Evolutionary conservation across 192 early-diverging fungal genomes (phyloP).

Genomic region (Spizellomyces punctatus): DNA sequence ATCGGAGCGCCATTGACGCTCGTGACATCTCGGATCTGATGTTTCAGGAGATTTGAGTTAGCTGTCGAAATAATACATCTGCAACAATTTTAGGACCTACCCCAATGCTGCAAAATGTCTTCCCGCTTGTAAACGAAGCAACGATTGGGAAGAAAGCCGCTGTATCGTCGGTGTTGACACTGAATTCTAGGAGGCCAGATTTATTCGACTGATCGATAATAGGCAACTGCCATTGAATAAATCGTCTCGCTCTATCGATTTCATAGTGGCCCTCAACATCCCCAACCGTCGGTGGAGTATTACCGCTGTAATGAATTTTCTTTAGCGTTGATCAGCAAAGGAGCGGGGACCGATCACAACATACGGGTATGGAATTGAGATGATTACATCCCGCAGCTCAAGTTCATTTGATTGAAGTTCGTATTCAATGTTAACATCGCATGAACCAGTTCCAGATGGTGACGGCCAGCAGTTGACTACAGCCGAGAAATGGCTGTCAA

Average conservation of each 20-base stretch:
- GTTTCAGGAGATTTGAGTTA: no score
- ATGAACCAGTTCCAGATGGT: slow-evolving; percentile 79
- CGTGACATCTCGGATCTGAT: slow-evolving; percentile 58
- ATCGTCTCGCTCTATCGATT: slow-evolving; percentile 69
- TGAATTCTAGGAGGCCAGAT: slow-evolving; percentile 86
- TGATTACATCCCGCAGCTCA: slow-evolving; percentile 82
- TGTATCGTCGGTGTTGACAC: slow-evolving; percentile 72
- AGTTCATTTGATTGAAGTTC: slow-evolving; percentile 78
- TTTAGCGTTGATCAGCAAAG: no score
- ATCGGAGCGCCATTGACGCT: slow-evolving; percentile 60
- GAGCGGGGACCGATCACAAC: background rate
- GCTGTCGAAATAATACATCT: no score
- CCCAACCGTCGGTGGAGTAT: slow-evolving; percentile 70
- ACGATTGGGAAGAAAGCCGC: slow-evolving; percentile 85
- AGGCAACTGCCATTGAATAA: slow-evolving; percentile 85
- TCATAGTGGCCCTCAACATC: slow-evolving; percentile 82
- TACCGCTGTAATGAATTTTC: slow-evolving; percentile 46
- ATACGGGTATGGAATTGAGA: slow-evolving; percentile 87
- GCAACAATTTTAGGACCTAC: slow-evolving; percentile 12
- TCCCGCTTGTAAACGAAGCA: slow-evolving; percentile 73
- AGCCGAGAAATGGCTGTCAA: background rate
- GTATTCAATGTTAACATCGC: slow-evolving; percentile 97
- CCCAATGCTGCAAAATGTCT: slow-evolving; percentile 76
- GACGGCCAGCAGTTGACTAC: slow-evolving; percentile 98
- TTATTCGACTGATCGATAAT: slow-evolving; percentile 76